Percentiles rank a stretch among this genome's conserved stretches.
These are phyloP conservation scores for Fusarium algeriense DNA, from an alignment of 2,329 filamentous ascomycete genomes.

Conservation along the genomic window DNA sequence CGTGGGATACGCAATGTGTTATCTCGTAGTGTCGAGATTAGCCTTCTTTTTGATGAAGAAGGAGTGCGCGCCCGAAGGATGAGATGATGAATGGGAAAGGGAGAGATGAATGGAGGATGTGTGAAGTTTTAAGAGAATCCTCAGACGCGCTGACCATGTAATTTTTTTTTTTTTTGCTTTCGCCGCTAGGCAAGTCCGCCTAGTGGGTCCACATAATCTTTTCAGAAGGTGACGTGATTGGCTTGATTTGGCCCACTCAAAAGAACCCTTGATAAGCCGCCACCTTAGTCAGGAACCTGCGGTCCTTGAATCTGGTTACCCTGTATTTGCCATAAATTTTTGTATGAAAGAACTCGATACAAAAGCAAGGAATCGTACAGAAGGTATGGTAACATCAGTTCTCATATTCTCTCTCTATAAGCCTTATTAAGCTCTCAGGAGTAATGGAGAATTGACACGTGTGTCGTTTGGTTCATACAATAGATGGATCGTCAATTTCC, in stretches of 20 bases:
- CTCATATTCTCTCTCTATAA: not conserved
- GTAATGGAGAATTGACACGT: no score
- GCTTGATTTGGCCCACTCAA: not conserved
- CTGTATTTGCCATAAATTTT: not conserved
- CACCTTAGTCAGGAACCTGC: slow-evolving; percentile 30
- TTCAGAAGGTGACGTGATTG: not conserved
- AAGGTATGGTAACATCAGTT: not conserved
- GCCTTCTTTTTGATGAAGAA: slow-evolving; percentile 44
- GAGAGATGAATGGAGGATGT: slow-evolving; percentile 40
- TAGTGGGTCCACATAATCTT: not conserved
- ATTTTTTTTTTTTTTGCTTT: slow-evolving; percentile 46
- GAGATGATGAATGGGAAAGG: slow-evolving; percentile 44
- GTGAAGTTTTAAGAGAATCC: slow-evolving; percentile 45
- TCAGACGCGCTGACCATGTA: slow-evolving; percentile 37
- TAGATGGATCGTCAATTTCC: no score
- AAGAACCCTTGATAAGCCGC: slow-evolving; percentile 25
- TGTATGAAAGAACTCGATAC: not conserved
- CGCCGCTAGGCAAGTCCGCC: slow-evolving; percentile 47
- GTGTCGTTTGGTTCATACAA: not conserved
- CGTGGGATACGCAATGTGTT: slow-evolving; percentile 31
- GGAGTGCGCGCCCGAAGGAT: slow-evolving; percentile 48
- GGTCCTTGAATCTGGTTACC: not conserved
- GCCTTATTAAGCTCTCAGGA: no score
- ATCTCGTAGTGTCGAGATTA: slow-evolving; percentile 39
- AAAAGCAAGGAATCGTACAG: not conserved